Base-by-base conservation (phyloP, 2,329 filamentous ascomycete species). In the Ophiostoma sp. region DNA sequence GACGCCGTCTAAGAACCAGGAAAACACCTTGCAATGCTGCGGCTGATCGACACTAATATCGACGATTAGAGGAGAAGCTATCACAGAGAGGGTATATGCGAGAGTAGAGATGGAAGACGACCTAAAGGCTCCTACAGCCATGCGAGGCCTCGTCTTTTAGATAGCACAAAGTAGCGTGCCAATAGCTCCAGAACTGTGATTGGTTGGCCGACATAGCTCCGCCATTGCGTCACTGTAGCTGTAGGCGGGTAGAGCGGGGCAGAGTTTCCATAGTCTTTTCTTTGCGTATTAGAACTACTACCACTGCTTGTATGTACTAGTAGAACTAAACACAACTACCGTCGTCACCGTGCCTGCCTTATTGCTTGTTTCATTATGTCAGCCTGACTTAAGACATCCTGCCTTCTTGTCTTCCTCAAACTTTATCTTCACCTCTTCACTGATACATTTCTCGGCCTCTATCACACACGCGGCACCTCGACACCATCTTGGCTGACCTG, bases 281-380 rank as follows among this genome's bases (percentile, higher is more conserved):
- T 20, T n/a, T 17, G 17, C 7, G 20, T 48, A 5, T n/a, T 48
- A n/a, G 20, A 5, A 48, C 44, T 48, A 41, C 15, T 41, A 41
- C 8, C 3, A 31, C 27, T 31, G 27, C 27, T 41, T 41, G 10
- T 41, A 7, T 41, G 4, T 41, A 20, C 17, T n/a, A 13, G 4
- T 27, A 1, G 1, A 4, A 27, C 52, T 57, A 57, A 57, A 57
- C 52, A 0, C 1, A 57, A 8, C 11, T 13, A 31, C 23, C 17
- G 52, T 57, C 52, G 52, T 57, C 52, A 57, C 52, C 52, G 23
- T 57, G 52, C 52, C 52, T 27, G 52, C 52, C 52, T 57, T 57
- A 27, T 15, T 23, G n/a, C 23, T 31, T 57, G 20, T 57, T 8
- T 52, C 20, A 13, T 57, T 57, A 57, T 57, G 52, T 57, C 52